A percentile compares a stretch with the other conserved stretches of the same genome.
Evolutionary conservation across 352 stramenopile species (phyloP).

Genomic region (Phytophthora fragariae): DNA sequence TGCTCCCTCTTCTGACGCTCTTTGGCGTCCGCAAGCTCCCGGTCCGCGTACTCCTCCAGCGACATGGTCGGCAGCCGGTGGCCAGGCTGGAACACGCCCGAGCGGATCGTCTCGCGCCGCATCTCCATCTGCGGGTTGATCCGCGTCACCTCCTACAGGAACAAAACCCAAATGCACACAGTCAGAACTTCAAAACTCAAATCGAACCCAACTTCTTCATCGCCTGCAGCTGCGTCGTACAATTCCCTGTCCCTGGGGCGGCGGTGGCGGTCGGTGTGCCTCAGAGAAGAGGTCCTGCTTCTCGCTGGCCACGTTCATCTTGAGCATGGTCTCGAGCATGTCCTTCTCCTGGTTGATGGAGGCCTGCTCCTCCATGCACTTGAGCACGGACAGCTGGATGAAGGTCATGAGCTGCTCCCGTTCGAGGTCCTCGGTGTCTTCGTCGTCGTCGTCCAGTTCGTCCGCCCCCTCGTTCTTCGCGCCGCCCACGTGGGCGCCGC

Average conservation of each 20-base stretch:
- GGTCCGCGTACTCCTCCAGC: constrained; percentile 93
- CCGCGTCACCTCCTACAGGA: constrained; percentile 74
- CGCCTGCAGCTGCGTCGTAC: constrained; percentile 42
- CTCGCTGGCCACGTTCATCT: constrained; percentile 71
- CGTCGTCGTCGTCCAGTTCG: constrained; percentile 55
- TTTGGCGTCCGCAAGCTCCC: constrained; percentile 88
- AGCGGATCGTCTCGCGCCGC: constrained; percentile 86
- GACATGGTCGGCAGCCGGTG: constrained; percentile 97
- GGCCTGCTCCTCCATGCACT: constrained; percentile 81
- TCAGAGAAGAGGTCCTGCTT: constrained; percentile 80
- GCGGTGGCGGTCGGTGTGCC: constrained; percentile 62
- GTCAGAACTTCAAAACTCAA: background rate
- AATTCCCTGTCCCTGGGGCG: constrained; percentile 76
- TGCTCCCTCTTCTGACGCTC: constrained; percentile 85
- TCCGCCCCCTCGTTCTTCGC: constrained; percentile 23
- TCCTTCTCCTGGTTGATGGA: constrained; percentile 80
- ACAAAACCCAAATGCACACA: background rate
- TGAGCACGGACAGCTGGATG: constrained; percentile 78
- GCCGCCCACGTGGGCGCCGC: constrained; percentile 22
- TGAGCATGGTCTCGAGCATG: constrained; percentile 89
- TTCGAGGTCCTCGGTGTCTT: constrained; percentile 80
- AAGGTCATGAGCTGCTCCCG: constrained; percentile 86
- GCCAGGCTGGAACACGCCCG: constrained; percentile 94
- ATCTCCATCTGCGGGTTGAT: constrained; percentile 90
- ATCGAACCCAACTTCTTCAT: background rate